Evolutionary conservation across 352 stramenopile species (phyloP), one percentile per base, ranked within the genome.

Genomic region (Phytophthora macrochlamydospora): DNA sequence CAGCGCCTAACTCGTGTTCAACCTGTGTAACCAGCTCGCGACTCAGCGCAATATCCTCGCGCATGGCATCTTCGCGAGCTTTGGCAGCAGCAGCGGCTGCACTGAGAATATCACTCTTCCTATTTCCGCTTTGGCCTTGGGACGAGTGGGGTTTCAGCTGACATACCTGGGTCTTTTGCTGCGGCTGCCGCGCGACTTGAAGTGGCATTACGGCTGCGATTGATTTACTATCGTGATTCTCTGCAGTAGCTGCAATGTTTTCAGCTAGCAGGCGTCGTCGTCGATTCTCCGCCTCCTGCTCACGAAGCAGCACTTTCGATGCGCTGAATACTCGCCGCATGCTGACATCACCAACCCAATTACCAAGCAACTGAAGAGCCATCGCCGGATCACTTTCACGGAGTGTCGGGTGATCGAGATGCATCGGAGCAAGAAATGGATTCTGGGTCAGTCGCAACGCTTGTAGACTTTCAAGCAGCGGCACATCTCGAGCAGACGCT

Each of bases 1-100:
- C 73, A 1, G 78, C 80, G 1, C 76, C 73, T 42, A 93, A 51
- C 43, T 91, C 83, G 51, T 89, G 74, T 54, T 92, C 79, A 35
- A 79, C 71, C 52, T 91, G 83, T 9, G 76, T 72, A 13, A 92
- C 68, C n/a, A 92, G 72, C 58, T 94, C 83, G 3, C 76, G 76
- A 3, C 72, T 63, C 18, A 89, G 67, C 40, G 65, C 69, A 13
- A 91, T 61, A 66, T 91, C 85, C 24, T 86, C 71, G 5, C 59
- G 56, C 71, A 83, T 79, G 11, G 72, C 70, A 30, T 68, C 52
- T 56, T 69, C 55, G 44, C 56, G 61, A 8, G 67, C 49, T 29
- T 59, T 66, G 28, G 7, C 29, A 31, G 31, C 35, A 7, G 37
- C 32, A n/a, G 32, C 12, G 29, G n/a, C 49, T 14, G 28, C 37